Conservation (phyloP, 2,329 filamentous ascomycete genomes). For the Dothistroma pini region DNA sequence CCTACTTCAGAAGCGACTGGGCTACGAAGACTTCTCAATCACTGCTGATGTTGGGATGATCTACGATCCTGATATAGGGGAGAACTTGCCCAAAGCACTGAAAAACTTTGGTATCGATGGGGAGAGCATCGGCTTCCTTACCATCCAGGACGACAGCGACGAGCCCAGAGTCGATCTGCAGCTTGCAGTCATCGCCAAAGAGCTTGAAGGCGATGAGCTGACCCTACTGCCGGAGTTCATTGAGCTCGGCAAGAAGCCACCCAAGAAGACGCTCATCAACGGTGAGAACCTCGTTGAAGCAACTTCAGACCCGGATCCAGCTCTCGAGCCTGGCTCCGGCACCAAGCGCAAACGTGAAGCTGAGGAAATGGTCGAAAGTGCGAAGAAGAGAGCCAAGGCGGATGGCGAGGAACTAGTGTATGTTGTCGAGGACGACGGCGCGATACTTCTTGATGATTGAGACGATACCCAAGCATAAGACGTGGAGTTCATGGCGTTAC, state of each 20-base stretch:
- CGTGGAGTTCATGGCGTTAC: constrained; percentile 1
- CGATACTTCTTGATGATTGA: constrained; percentile 29
- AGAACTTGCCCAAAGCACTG: constrained; percentile 78
- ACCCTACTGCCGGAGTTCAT: constrained; percentile 18
- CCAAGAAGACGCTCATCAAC: constrained; percentile 18
- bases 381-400: constrained; percentile 26
- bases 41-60: constrained; percentile 67
- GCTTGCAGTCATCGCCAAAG: constrained; percentile 40
- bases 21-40: constrained; percentile 75
- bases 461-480: neutral
- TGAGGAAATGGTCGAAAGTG: constrained; percentile 23
- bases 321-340: neutral
- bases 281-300: constrained; percentile 17
- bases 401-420: constrained; percentile 17
- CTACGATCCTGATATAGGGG: constrained; percentile 85
- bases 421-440: constrained; percentile 29
- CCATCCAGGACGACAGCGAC: constrained; percentile 77
- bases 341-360: constrained; percentile 32
- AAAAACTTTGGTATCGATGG: constrained; percentile 67
- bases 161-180: constrained; percentile 78
- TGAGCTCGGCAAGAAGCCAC: constrained; percentile 22
- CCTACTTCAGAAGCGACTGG: constrained; percentile 65
- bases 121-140: constrained; percentile 67
- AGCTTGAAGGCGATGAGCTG: constrained; percentile 12
- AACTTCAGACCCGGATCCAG: neutral